A percentile compares a stretch with the other conserved stretches of the same genome.
Evolutionary conservation across 2,329 filamentous ascomycete genomes (phyloP).

Genomic region (Ustulina deusta): DNA sequence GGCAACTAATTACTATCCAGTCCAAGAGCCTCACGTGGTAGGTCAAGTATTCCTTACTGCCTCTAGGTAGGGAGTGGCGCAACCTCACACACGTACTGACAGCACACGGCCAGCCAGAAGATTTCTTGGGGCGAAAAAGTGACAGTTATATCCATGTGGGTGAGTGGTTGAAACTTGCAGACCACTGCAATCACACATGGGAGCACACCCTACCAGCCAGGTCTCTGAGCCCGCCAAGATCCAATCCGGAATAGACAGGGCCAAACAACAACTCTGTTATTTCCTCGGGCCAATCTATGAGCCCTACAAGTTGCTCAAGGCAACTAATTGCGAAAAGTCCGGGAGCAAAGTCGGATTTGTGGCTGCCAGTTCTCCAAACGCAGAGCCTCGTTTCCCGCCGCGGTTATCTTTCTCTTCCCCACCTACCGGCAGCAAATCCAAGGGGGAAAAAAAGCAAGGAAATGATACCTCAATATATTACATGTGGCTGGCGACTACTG

Average conservation of each 20-base stretch:
- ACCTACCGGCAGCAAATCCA: background rate
- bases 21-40: too few relatives aligned
- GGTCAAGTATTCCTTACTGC: background rate
- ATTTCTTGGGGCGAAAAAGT: background rate
- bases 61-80: background rate
- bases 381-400: background rate
- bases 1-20: too few relatives aligned
- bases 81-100: background rate
- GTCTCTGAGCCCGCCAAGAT: background rate
- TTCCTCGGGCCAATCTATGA: background rate
- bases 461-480: background rate
- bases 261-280: background rate
- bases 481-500: background rate
- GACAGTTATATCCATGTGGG: background rate
- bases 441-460: background rate
- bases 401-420: background rate
- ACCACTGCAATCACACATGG: background rate
- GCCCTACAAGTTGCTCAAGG: too few relatives aligned
- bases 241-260: background rate
- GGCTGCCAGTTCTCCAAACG: background rate
- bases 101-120: background rate
- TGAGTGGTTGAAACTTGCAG: background rate
- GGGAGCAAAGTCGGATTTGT: background rate
- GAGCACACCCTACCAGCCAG: background rate
- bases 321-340: too few relatives aligned